Base-by-base conservation (phyloP, 2,329 filamentous ascomycete species). In the Plectosphaerella cucumerina region DNA sequence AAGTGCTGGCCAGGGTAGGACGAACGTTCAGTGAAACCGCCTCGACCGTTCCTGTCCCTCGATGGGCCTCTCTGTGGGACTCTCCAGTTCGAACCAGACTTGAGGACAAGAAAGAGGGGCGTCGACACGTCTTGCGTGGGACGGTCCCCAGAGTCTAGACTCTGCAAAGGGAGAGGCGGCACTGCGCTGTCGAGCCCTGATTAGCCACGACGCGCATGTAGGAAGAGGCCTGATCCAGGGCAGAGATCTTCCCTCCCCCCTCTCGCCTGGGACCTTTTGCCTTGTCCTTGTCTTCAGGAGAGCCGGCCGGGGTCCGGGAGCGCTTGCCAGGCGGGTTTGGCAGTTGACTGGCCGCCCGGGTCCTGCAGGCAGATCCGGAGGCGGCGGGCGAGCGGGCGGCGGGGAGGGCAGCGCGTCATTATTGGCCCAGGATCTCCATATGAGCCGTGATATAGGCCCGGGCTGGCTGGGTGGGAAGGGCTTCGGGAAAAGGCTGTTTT, bases 401-500 rank as follows among this genome's bases (percentile, higher is more conserved):
- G 56, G 53, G 57, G 58, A 56, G 54, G 51, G 54, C 47, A 61
- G 65, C 59, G 59, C 61, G 62, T 62, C 62, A 60, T 60, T 58
- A 66, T 63, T 58, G 53, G 53, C 37, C 52, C 49, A 50, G 51
- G 63, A 67, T 66, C 59, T 60, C 58, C 65, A 67, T 68, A 70
- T 63, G 61, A 69, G 61, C 63, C 59, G 61, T 65, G 51, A 58
- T 71, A 70, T 69, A 62, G 65, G 57, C 59, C 60, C 23, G 60
- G 56, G 60, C 59, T 53, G 56, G 62, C 62, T 65, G 62, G 58
- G 66, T 26, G 68, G 67, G 58, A 63, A 53, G 37, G 37, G n/a
- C n/a, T 11, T 15, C 34, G 34, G 57, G 53, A 50, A 60, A 62
- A 65, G 64, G 58, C 64, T 63, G 45, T 47, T 47, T 23, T 17